Evolutionary conservation across 306 rosid genomes (phyloP), one percentile per base, ranked within the genome.

Genomic region (Trichosanthes truncata): DNA sequence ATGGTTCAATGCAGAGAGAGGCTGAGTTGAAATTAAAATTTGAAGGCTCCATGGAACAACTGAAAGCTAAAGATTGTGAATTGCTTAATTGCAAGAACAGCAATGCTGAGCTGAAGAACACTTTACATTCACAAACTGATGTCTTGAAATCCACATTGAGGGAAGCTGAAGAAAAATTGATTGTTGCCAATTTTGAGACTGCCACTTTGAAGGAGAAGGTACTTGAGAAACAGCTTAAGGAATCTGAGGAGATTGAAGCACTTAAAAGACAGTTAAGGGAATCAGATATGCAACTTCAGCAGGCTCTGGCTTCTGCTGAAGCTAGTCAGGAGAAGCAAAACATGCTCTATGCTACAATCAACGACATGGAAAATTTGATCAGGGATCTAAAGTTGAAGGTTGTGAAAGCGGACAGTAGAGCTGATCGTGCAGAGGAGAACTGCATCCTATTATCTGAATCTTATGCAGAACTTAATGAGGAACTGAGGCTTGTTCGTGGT

Each of bases 251-350:
- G 76, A 87, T 81, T 71, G 90, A 84, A 61, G 87, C 71, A 11
- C 93, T 91, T 74, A 88, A 86, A 88, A 88, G 79, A 83, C 83
- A 83, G 85, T 83, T 95, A 45, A 83, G 74, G 84, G 93, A 91
- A 83, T 83, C 88, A 17, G 86, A 90, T 78, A 77, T 83, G 12
- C 87, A 1, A 79, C 86, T 89, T 79, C 97, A 87, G 87, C 84
- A 87, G 82, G 99, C 96, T 14, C 80, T 82, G 74, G 97, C 97
- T 46, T 86, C 96, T 84, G 91, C 90, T 76, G 96, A 90, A 87
- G 99, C 99, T 81, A 84, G 89, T 85, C 88, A 88, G 80, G 97
- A 93, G 87, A 95, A 93, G 83, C 97, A 89, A 80, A 85, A 48
- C 78, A 83, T 95, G 93, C 71, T 95, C 85, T 67, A 82, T 84